A percentile compares a stretch with the other conserved stretches of the same genome.
These are phyloP conservation scores for Conticribra weissflogii DNA, from an alignment of 108 stramenopile species.

Conservation along the genomic window DNA sequence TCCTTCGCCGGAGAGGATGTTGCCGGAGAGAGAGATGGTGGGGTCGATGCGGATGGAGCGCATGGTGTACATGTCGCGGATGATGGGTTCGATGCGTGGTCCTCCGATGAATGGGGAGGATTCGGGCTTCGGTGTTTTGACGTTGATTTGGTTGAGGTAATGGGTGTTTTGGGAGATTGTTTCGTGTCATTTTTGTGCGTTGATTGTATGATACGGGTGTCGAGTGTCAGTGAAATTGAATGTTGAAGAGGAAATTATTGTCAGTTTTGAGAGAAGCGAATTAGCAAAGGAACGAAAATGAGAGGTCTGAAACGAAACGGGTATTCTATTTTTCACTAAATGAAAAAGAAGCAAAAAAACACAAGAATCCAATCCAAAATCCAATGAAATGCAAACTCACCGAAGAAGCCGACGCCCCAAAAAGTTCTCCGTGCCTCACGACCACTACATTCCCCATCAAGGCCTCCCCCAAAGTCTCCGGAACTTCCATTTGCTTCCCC, in stretches of 20 bases:
- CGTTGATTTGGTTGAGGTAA: no score
- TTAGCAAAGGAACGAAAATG: no score
- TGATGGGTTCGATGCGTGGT: constrained; percentile 59
- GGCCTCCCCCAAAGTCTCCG: constrained; percentile 52
- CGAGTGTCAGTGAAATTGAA: no score
- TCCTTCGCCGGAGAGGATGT: constrained; percentile 52
- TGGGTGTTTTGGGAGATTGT: no score
- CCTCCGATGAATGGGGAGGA: constrained; percentile 80
- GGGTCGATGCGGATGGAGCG: constrained; percentile 78
- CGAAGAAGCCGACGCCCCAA: constrained; percentile 80
- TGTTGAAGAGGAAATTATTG: no score
- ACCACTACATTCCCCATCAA: constrained; percentile 32
- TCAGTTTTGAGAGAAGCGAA: no score
- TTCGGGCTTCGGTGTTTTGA: constrained; percentile 53
- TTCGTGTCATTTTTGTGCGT: no score
- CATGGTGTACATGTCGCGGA: constrained; percentile 80
- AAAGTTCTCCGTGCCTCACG: constrained; percentile 74
- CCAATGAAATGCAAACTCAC: constrained; percentile 24
- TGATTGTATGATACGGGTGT: no score
- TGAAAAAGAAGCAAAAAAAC: no score
- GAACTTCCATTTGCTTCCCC: constrained; percentile 44
- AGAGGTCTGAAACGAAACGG: no score
- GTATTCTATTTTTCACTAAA: no score
- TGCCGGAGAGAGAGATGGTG: constrained; percentile 57
- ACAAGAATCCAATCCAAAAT: no score